Evolutionary conservation across 2,329 filamentous ascomycete genomes (phyloP).

Genomic region (Ceratocystis huliohia): DNA sequence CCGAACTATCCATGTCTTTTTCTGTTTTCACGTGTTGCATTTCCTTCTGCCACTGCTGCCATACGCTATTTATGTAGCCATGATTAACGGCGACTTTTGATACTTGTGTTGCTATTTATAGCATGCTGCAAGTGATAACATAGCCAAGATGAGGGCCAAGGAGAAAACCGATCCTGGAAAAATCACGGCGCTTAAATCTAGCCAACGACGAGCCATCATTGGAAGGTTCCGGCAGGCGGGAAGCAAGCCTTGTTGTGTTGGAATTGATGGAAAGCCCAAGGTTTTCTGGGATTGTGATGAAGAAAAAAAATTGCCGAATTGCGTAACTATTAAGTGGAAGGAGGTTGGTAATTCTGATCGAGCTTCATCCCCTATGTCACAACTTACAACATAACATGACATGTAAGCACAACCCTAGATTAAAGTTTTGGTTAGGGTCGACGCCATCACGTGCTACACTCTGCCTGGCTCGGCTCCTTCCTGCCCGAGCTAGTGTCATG

Average conservation of each 20-base stretch:
- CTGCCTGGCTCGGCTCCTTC: no score
- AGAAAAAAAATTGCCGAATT: no score
- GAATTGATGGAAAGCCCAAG: not conserved
- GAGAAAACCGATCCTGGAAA: not conserved
- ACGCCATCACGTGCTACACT: rapidly evolving
- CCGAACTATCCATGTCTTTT: not conserved
- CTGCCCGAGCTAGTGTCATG: no score
- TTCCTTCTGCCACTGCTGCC: not conserved
- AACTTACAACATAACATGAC: no score
- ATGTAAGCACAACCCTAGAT: no score
- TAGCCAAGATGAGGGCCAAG: not conserved
- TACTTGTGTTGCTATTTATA: not conserved
- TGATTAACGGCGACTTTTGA: not conserved
- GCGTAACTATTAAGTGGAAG: no score
- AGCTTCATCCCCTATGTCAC: no score
- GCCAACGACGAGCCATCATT: not conserved
- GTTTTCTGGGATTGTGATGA: no score
- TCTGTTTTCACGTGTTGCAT: not conserved
- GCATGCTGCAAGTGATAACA: not conserved
- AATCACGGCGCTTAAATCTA: not conserved
- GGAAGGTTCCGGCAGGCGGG: not conserved
- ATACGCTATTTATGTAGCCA: not conserved
- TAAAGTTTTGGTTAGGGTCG: no score
- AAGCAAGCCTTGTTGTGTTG: not conserved
- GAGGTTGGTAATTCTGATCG: no score